phyloP scores from a whole-genome alignment of 208 protist species.

The Leishmania gerbilli region DNA sequence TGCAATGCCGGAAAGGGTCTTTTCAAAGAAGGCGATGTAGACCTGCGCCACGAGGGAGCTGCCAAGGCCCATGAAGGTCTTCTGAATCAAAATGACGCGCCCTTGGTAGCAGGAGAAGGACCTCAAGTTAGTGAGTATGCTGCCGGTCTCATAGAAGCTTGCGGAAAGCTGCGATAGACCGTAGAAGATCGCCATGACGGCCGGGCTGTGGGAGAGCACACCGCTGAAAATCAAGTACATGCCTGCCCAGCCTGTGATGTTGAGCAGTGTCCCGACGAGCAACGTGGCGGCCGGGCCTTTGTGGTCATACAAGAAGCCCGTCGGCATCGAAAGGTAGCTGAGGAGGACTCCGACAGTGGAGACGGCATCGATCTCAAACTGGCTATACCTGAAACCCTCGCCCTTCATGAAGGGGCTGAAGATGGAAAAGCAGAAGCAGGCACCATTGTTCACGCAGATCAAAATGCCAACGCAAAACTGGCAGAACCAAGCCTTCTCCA shows the following conservation, averaged over 20 bases:
- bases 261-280: constrained; percentile 58
- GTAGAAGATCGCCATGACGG: constrained; percentile 68
- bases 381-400: constrained; percentile 53
- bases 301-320: constrained; percentile 74
- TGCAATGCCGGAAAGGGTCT: constrained; percentile 35
- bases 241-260: constrained; percentile 69
- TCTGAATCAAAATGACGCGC: constrained; percentile 81
- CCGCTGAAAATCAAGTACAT: constrained; percentile 75
- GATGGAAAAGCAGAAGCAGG: constrained; percentile 81
- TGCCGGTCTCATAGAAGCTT: constrained; percentile 83
- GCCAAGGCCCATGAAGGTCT: constrained; percentile 88
- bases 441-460: constrained; percentile 78
- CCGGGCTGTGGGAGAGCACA: constrained; percentile 39
- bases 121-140: constrained; percentile 74
- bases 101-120: constrained; percentile 79
- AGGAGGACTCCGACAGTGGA: constrained; percentile 77
- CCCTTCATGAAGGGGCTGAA: constrained; percentile 74
- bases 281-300: constrained; percentile 58
- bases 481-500: constrained; percentile 75
- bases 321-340: constrained; percentile 85
- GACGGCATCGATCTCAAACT: constrained; percentile 63
- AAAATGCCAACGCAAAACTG: constrained; percentile 83
- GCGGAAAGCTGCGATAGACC: constrained; percentile 80
- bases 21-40: constrained; percentile 76
- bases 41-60: constrained; percentile 76